Base-by-base conservation (phyloP, 352 stramenopile genomes). In the Albugo laibachii region DNA sequence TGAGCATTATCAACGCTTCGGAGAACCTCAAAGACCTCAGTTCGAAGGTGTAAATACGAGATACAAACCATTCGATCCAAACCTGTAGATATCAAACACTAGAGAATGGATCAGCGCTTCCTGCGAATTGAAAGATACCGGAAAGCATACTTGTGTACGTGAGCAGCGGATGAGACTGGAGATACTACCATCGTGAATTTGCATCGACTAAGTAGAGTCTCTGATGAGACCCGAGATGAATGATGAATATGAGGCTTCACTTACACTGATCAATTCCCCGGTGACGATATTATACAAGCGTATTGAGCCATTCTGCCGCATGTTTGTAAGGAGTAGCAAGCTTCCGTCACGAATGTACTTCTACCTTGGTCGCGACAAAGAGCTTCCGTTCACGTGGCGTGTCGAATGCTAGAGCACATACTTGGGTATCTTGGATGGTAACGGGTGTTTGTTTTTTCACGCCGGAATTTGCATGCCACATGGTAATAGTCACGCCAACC, bases 1-100 rank as follows among this genome's bases (percentile, higher is more conserved):
- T 84, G 69, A 2, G 69, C 69, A 36, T 72, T 80, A 47, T 77
- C 69, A 19, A 82, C 65, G 1, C 53, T 64, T n/a, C 74, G 71
- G 16, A 84, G 47, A 16, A 80, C 44, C 52, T 82, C 71, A 15
- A 84, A 44, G 24, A 69, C 56, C 2, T 61, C 62, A 41, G 73
- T 65, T 0, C 69, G 68, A 13, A 57, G 51, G 21, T 56, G 62
- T 1, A 62, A 74, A 34, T 65, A 52, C 21, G 69, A 63, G 10
- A 84, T 52, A n/a, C 66, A 73, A 12, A 84, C 51, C 15, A 59
- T 62, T 15, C 67, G 66, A 50, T 82, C 66, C 13, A 66, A 66
- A 3, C 69, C 71, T 21, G 68, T 80, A 8, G 69, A 76, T 13
- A 84, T 61, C 18, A 84, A 53, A 42, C 69, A 84, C 71, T 84